Base-by-base conservation (phyloP, 2,329 filamentous ascomycete species). In the Aspergillus candidus region DNA sequence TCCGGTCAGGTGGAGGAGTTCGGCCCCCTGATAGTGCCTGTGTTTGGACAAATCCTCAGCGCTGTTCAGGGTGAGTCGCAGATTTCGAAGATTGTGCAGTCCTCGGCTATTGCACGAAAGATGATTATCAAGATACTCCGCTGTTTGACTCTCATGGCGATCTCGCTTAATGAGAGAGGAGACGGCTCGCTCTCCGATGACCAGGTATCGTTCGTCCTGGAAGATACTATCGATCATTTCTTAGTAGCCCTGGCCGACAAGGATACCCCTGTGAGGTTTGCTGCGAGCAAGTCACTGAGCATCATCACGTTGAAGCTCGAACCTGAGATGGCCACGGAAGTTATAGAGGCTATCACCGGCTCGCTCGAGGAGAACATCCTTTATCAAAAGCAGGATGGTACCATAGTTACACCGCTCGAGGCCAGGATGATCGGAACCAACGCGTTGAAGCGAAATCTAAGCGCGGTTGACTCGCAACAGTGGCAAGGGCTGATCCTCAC, bases 401-500 rank as follows among this genome's bases (percentile, higher is more conserved):
- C 61, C n/a, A 57, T 72, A 12, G 52, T 71, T 33, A 62, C 67
- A 11, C 54, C 56, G 4, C 56, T 58, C 32, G 61, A 70, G 41
- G 61, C 59, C 37, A 54, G 54, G 37, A 61, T 46, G 7, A 51
- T 61, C 27, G 57, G 55, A 6, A 45, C 53, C 67, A 68, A 67
- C 14, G 72, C 69, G 30, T 39, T 69, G 32, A 71, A 69, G 68
- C 50, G 64, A 62, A 71, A 93, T 60, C 70, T 94, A 31, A 82
- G 81, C 34, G 82, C 83, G 7, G 88, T 94, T 11, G 83, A 94
- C 62, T 78, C 87, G 12, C 74, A 91, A 18, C 82, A 84, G 65
- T 98, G 93, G 93, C 93, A 98, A 63, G 93, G 93, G 0, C 67
- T 96, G 32, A 90, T 89, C 57, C 75, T 98, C 35, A 93, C 93